Conservation (phyloP, 805 yeast species). For the Candida ipomoeae region DNA sequence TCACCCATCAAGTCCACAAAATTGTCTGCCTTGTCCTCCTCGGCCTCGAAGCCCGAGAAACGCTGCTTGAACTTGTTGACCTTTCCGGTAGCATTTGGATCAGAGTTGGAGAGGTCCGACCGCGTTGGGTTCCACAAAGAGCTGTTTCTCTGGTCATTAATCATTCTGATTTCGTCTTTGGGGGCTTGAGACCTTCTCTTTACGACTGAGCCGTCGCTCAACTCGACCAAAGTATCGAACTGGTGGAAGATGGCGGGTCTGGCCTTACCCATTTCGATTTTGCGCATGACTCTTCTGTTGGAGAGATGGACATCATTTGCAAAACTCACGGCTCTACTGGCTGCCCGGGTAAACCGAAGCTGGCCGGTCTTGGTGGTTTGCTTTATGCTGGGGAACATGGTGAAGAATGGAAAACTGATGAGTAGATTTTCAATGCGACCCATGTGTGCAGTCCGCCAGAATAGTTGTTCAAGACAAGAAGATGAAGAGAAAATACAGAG, state of each 20-base stretch:
- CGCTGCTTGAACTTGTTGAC: conserved; percentile 69
- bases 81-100: conserved; percentile 81
- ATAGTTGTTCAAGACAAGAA: too few relatives aligned
- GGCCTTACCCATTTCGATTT: conserved; percentile 74
- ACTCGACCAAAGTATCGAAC: conserved; percentile 83
- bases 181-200: conserved; percentile 83
- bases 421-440: neutral
- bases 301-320: conserved; percentile 42
- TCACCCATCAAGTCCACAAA: conserved; percentile 60
- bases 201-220: conserved; percentile 91
- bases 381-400: conserved; percentile 1
- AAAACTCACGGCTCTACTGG: conserved; percentile 17
- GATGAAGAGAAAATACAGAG: too few relatives aligned
- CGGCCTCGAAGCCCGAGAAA: conserved; percentile 42
- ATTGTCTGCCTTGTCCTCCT: conserved; percentile 35
- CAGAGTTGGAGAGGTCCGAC: conserved; percentile 67
- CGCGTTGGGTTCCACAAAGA: conserved; percentile 87
- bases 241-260: conserved; percentile 92
- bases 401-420: neutral
- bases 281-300: conserved; percentile 58
- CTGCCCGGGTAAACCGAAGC: conserved; percentile 10
- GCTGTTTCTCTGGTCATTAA: conserved; percentile 83
- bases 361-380: conserved; percentile 3
- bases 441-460: too few relatives aligned
- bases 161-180: conserved; percentile 76